Conservation (phyloP, 1,284 basidiomycete genomes). For the Ceratobasidium sp. region DNA sequence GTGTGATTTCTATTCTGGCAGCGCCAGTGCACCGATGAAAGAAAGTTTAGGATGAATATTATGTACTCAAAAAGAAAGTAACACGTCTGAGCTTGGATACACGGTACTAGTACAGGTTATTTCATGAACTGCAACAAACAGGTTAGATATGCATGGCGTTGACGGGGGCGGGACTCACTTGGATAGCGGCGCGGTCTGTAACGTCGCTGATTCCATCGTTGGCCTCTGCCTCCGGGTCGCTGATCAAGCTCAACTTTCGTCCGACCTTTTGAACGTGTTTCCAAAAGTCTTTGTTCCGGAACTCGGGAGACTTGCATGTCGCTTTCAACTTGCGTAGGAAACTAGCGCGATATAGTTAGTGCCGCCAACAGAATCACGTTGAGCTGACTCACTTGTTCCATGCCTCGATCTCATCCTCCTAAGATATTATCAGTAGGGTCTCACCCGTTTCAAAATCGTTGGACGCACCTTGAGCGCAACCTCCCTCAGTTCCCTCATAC, state of each 20-base stretch:
- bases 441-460: not conserved
- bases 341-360: slow-evolving; percentile 54
- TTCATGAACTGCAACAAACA: slow-evolving; percentile 23
- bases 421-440: slow-evolving; percentile 3
- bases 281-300: slow-evolving; percentile 76
- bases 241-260: slow-evolving; percentile 68
- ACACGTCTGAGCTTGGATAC: not conserved
- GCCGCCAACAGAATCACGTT: not conserved
- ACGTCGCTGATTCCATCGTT: slow-evolving; percentile 46
- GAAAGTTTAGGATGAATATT: slow-evolving; percentile 34
- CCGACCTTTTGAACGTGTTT: slow-evolving; percentile 64
- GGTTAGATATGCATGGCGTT: not conserved
- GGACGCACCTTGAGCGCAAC: slow-evolving; percentile 68
- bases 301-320: slow-evolving; percentile 61
- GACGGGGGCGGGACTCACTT: slow-evolving; percentile 21
- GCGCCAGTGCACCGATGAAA: slow-evolving; percentile 26
- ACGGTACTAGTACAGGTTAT: not conserved
- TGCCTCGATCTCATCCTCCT: slow-evolving; percentile 81
- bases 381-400: slow-evolving; percentile 72
- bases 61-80: slow-evolving; percentile 11
- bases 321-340: slow-evolving; percentile 69
- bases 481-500: slow-evolving; percentile 72
- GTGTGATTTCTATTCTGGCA: slow-evolving; percentile 17
- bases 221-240: slow-evolving; percentile 64
- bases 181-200: slow-evolving; percentile 33